Percentiles rank a stretch among this genome's conserved stretches.
phyloP scores from a whole-genome alignment of 495 filamentous ascomycete species.

The Trichocladium uniseriatum region DNA sequence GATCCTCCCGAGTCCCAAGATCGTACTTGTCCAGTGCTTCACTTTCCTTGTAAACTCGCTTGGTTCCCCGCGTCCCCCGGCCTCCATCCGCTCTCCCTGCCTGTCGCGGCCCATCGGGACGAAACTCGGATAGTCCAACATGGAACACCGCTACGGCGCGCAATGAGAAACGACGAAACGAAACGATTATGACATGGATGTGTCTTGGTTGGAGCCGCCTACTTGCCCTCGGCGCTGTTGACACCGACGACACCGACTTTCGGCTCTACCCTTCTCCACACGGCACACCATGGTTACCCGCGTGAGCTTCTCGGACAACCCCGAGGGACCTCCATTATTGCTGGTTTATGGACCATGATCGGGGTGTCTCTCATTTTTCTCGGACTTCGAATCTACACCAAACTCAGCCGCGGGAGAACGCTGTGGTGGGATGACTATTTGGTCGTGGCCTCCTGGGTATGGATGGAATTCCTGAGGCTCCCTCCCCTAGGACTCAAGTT shows the following conservation, averaged over 20 bases:
- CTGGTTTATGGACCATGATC: slow-evolving; percentile 23
- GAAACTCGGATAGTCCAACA: not conserved
- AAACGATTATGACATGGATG: not conserved
- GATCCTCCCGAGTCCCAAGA: too few relatives aligned
- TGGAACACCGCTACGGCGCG: not conserved
- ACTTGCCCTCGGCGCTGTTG: not conserved
- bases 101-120: not conserved
- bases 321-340: not conserved
- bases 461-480: not conserved
- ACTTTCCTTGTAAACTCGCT: too few relatives aligned
- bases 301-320: slow-evolving; percentile 7
- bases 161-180: not conserved
- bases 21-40: too few relatives aligned
- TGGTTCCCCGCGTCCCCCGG: too few relatives aligned
- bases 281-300: slow-evolving; percentile 3
- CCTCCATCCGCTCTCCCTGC: too few relatives aligned
- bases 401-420: slow-evolving; percentile 15
- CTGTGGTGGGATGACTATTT: slow-evolving; percentile 30
- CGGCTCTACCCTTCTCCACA: not conserved
- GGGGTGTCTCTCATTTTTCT: slow-evolving; percentile 19
- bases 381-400: slow-evolving; percentile 27
- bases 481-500: too few relatives aligned
- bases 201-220: not conserved
- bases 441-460: slow-evolving; percentile 28
- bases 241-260: not conserved